Percentiles rank a stretch among this genome's conserved stretches.
phyloP scores from a whole-genome alignment of 2,329 filamentous ascomycete genomes.

The Aspergillus aculeatus region DNA sequence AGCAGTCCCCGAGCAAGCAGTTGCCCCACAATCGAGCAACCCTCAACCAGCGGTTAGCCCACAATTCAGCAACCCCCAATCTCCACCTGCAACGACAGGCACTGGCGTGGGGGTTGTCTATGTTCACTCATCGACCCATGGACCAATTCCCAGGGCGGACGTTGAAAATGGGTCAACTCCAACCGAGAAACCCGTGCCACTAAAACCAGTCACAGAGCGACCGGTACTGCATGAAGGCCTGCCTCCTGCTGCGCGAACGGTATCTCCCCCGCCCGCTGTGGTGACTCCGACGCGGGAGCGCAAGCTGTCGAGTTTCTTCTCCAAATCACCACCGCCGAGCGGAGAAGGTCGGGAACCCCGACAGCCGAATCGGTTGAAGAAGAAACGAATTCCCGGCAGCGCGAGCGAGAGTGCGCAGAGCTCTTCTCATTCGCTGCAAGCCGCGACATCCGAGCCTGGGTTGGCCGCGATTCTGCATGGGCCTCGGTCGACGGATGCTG shows the following conservation, averaged over 20 bases:
- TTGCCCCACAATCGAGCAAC: not conserved
- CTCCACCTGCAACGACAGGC: slow-evolving; percentile 12
- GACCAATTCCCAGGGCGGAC: slow-evolving; percentile 27
- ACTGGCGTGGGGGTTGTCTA: slow-evolving; percentile 22
- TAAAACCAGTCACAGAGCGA: not conserved
- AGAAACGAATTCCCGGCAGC: slow-evolving; percentile 75
- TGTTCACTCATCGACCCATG: slow-evolving; percentile 35
- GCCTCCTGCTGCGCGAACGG: slow-evolving; percentile 41
- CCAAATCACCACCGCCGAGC: slow-evolving; percentile 61
- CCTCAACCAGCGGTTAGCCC: not conserved
- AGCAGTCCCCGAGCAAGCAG: not conserved
- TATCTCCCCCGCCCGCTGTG: slow-evolving; percentile 38
- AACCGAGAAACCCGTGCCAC: not conserved
- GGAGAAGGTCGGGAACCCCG: slow-evolving; percentile 60
- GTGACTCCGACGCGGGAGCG: slow-evolving; percentile 65
- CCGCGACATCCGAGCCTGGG: slow-evolving; percentile 43
- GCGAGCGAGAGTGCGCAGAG: slow-evolving; percentile 86
- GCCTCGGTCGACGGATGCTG: slow-evolving; percentile 27
- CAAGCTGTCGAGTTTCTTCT: slow-evolving; percentile 68
- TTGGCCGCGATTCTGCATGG: slow-evolving; percentile 28
- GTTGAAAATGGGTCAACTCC: slow-evolving; percentile 13
- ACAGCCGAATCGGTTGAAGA: slow-evolving; percentile 86
- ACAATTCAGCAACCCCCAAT: no score
- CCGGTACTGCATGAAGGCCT: slow-evolving; percentile 42
- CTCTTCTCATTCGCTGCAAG: slow-evolving; percentile 74